Evolutionary conservation across 2,329 filamentous ascomycete species (phyloP).

Genomic region (Penicillium sp.): DNA sequence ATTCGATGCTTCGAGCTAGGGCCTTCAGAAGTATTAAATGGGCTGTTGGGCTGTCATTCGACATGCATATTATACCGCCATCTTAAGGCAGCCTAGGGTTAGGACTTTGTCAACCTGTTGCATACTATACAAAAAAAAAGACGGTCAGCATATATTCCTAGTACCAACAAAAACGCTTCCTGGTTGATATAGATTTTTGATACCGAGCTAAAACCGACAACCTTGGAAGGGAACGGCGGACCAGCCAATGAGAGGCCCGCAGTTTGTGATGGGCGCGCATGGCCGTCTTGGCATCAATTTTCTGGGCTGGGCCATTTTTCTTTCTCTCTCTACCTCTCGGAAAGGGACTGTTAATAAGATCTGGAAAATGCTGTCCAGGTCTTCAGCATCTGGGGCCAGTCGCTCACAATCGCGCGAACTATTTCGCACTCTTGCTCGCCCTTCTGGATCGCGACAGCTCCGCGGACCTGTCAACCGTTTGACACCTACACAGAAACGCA

Average conservation of each 20-base stretch:
- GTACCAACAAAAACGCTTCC: background rate
- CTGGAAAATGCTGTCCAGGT: conserved; percentile 35
- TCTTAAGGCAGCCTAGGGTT: background rate
- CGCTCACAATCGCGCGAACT: conserved; percentile 27
- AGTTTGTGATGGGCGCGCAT: conserved; percentile 24
- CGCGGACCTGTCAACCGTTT: conserved; percentile 23
- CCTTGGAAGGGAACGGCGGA: background rate
- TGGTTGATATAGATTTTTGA: background rate
- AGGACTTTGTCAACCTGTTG: background rate
- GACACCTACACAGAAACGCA: conserved; percentile 15
- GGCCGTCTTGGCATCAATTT: conserved; percentile 28
- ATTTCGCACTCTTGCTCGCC: conserved; percentile 21
- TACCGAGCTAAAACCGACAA: background rate
- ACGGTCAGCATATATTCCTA: no score
- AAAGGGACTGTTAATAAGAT: conserved; percentile 7
- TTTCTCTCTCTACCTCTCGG: conserved; percentile 7
- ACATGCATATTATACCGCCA: background rate
- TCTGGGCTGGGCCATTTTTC: conserved; percentile 19
- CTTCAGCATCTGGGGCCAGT: conserved; percentile 28
- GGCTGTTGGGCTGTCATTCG: background rate
- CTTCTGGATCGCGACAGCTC: conserved; percentile 23
- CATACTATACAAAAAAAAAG: no score
- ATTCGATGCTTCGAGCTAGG: background rate
- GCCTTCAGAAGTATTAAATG: background rate
- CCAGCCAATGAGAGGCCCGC: conserved; percentile 26